Conservation (phyloP, 257 asterid genomes). For the Nicotiana sylvestris region DNA sequence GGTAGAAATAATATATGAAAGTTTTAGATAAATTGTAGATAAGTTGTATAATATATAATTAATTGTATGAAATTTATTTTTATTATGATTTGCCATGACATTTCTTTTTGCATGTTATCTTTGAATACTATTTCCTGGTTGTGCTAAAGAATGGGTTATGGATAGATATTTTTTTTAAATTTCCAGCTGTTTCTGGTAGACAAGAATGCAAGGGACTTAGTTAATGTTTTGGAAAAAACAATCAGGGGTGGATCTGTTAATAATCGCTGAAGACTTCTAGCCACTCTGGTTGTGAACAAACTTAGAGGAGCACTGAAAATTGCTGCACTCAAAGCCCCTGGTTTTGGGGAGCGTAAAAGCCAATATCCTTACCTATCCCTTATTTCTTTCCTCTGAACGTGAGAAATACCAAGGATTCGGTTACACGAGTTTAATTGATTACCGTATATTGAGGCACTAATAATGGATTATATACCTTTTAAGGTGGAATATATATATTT, state of each 20-base stretch:
- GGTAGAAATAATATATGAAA: no score
- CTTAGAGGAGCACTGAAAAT: conserved; percentile 90
- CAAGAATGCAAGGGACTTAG: conserved; percentile 91
- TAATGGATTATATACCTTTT: no score
- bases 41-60: no score
- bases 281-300: conserved; percentile 92
- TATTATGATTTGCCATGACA: conserved; percentile 17
- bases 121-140: not conserved
- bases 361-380: no score
- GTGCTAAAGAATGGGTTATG: not conserved
- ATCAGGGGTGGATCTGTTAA: conserved; percentile 73
- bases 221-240: conserved; percentile 78
- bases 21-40: no score
- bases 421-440: no score
- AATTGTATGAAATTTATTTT: no score
- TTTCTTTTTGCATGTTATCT: not conserved
- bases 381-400: no score
- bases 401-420: no score
- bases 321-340: conserved; percentile 98
- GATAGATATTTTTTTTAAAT: not conserved
- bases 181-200: conserved; percentile 77
- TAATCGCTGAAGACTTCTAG: conserved; percentile 94
- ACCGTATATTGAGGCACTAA: no score
- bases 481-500: no score
- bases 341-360: conserved; percentile 93